A percentile compares a stretch with the other conserved stretches of the same genome.
These are phyloP conservation scores for Jamesozyma rosinii DNA, from an alignment of 805 yeast species.

Conservation along the genomic window DNA sequence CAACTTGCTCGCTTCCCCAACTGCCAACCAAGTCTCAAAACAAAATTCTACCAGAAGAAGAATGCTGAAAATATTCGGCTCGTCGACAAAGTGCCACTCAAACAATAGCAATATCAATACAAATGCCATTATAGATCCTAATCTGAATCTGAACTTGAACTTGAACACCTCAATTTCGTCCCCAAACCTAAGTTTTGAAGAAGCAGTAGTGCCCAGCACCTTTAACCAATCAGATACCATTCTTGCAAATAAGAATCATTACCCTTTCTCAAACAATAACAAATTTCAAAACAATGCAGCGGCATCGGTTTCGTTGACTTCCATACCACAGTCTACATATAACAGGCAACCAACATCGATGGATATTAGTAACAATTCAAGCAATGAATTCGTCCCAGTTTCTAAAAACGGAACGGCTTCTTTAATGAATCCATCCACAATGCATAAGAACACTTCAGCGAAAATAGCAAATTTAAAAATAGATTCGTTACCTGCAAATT, in stretches of 20 bases:
- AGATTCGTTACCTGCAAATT: slow-evolving; percentile 1
- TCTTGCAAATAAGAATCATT: slow-evolving; percentile 18
- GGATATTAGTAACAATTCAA: neutral
- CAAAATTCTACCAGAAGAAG: slow-evolving; percentile 24
- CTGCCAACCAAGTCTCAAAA: slow-evolving; percentile 7
- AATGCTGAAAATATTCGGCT: slow-evolving; percentile 27
- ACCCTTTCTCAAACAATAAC: slow-evolving; percentile 18
- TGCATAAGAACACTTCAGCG: neutral
- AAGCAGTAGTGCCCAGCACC: slow-evolving; percentile 4
- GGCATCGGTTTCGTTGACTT: neutral
- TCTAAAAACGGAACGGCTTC: slow-evolving; percentile 8
- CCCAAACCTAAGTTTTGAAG: slow-evolving; percentile 2
- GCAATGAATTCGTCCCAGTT: slow-evolving; percentile 20
- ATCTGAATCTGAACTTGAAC: neutral
- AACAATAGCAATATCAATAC: neutral
- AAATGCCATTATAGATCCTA: neutral
- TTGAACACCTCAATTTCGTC: slow-evolving; percentile 7
- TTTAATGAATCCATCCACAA: neutral
- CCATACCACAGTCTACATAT: neutral
- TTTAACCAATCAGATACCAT: slow-evolving; percentile 2
- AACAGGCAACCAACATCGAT: neutral
- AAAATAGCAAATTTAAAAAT: slow-evolving; percentile 1
- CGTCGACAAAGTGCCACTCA: slow-evolving; percentile 5
- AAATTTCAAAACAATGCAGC: slow-evolving; percentile 2
- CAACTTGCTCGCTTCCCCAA: neutral